Conservation (phyloP, 2,329 filamentous ascomycete genomes). For the Dactylonectria macrodidyma region DNA sequence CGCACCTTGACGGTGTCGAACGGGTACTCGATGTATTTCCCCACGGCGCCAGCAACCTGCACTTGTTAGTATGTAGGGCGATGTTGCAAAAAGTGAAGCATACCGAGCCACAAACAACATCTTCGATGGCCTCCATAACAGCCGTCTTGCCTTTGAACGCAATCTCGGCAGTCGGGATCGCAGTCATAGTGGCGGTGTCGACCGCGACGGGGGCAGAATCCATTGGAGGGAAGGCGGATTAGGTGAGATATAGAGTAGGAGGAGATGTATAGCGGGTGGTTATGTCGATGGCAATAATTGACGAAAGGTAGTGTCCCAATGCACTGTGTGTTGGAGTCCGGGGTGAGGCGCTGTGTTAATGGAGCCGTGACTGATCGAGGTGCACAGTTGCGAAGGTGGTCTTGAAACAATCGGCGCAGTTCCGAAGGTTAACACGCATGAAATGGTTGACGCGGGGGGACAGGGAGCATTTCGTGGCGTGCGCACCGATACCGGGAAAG, state of each 20-base stretch:
- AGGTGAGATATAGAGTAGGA: not conserved
- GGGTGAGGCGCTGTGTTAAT: slow-evolving; percentile 27
- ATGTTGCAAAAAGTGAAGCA: slow-evolving; percentile 50
- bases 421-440: slow-evolving; percentile 2
- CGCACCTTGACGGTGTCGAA: slow-evolving; percentile 99
- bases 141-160: slow-evolving; percentile 57
- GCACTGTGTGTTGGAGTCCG: slow-evolving; percentile 3
- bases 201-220: slow-evolving; percentile 51
- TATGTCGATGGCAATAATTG: not conserved
- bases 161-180: slow-evolving; percentile 41
- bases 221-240: slow-evolving; percentile 38
- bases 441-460: slow-evolving; percentile 29
- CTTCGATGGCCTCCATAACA: slow-evolving; percentile 81
- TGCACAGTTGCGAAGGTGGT: not conserved
- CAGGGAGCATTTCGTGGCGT: slow-evolving; percentile 19
- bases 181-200: slow-evolving; percentile 39
- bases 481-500: slow-evolving; percentile 14
- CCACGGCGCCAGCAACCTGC: slow-evolving; percentile 85
- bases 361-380: not conserved
- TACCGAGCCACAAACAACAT: slow-evolving; percentile 90
- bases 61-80: slow-evolving; percentile 14
- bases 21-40: slow-evolving; percentile 98
- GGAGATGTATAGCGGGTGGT: not conserved
- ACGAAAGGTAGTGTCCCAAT: slow-evolving; percentile 23
- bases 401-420: not conserved